Base-by-base conservation (phyloP, 257 asterid genomes). In the Solanum lignicaule region DNA sequence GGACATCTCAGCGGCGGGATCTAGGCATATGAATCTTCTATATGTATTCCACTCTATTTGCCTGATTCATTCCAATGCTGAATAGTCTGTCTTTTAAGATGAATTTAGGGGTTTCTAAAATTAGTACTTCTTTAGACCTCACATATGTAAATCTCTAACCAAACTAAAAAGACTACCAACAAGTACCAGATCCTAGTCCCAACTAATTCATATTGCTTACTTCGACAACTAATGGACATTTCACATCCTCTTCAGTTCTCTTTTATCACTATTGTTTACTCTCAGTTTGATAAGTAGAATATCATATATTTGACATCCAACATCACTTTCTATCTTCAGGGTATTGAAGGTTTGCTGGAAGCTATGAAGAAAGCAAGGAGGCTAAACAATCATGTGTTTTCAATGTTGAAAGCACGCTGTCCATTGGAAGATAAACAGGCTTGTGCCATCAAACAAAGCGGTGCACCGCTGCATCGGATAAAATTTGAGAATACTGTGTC, bases 361-460 rank as follows among this genome's bases (percentile, higher is more conserved):
- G 98, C 98, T 15, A 96, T 96, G 98, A 96, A 94, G 95, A 96
- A 94, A 93, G 98, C 98, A 25, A 89, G 99, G 91, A 90, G 99
- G 89, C 88, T 96, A 91, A 96, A 95, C 66, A 93, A 93, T 86
- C 98, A 96, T 29, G 98, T 96, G 1, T 94, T 96, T 68, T 96
- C 98, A 29, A 96, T 96, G 98, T 86, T 96, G 90, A 95, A 95
- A 92, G 98, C 98, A 3, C 95, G 99, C 4, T 95, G 99, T 83
- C 99, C 99, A 5, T 92, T 96, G 87, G 99, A 96, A 91, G 99
- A 96, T 94, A 96, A 95, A 88, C 99, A 94, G 75, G 99, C 99
- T 38, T 96, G 99, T 84, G 99, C 99, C 6, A 94, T 96, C 90
- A 96, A 92, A 92, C 99, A 94, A 88, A 96, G 98, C 83, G 98